A percentile compares a stretch with the other conserved stretches of the same genome.
Evolutionary conservation across 106 monocot genomes (phyloP).

Genomic region (Dioscorea zingiberensis): DNA sequence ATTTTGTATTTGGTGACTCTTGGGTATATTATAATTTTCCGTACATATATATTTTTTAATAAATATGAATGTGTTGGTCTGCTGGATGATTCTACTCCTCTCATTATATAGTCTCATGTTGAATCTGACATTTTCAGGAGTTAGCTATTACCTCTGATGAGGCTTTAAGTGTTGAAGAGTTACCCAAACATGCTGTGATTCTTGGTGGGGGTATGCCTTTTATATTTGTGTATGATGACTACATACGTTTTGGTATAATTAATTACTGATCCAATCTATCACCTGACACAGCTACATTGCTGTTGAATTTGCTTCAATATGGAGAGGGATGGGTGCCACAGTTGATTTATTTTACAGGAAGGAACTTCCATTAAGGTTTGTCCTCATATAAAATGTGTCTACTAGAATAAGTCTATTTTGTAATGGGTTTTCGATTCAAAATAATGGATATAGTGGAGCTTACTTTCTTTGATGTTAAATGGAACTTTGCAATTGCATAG

Average conservation of each 20-base stretch:
- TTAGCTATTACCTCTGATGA: constrained; percentile 98
- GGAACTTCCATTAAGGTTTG: constrained; percentile 87
- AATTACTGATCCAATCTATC: not conserved
- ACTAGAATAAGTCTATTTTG: too few relatives aligned
- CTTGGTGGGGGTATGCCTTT: constrained; percentile 87
- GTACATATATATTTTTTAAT: too few relatives aligned
- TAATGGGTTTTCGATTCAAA: too few relatives aligned
- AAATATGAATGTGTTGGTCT: too few relatives aligned
- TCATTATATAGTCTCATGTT: too few relatives aligned
- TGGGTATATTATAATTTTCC: too few relatives aligned
- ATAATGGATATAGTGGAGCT: not conserved
- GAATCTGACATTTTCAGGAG: constrained; percentile 38
- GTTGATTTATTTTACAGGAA: constrained; percentile 95
- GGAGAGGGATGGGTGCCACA: constrained; percentile 86
- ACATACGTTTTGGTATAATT: too few relatives aligned
- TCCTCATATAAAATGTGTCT: not conserved
- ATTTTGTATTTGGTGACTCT: too few relatives aligned
- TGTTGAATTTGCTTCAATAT: constrained; percentile 99
- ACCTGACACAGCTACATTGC: constrained; percentile 70
- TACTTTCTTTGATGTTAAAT: not conserved
- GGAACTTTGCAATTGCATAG: not conserved
- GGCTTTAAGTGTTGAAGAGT: constrained; percentile 94
- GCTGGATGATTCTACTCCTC: too few relatives aligned
- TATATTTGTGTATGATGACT: too few relatives aligned
- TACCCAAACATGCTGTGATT: constrained; percentile 84